Percentiles rank a stretch among this genome's conserved stretches.
phyloP scores from a whole-genome alignment of 1,139 yeast species.

The Debaryomycetaceae sp. region DNA sequence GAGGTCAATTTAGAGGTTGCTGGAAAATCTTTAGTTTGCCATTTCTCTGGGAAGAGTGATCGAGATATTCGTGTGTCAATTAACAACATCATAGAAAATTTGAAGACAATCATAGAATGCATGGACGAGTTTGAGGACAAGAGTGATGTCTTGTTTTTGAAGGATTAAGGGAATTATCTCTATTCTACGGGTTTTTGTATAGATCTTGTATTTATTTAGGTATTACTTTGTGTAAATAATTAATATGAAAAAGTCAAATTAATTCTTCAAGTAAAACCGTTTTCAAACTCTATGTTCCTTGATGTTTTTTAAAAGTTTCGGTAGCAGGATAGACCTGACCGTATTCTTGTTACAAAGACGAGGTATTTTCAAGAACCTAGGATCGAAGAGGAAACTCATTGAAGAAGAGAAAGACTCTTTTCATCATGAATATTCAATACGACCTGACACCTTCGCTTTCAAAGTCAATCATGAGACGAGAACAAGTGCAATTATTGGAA shows the following conservation, averaged over 20 bases:
- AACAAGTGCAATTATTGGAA: neutral
- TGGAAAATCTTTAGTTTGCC: conserved; percentile 30
- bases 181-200: no score
- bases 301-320: no score
- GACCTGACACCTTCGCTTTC: conserved; percentile 49
- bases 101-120: conserved; percentile 65
- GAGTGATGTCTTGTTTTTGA: conserved; percentile 15
- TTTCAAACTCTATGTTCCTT: no score
- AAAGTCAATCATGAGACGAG: conserved; percentile 24
- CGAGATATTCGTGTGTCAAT: conserved; percentile 69
- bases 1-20: conserved; percentile 37
- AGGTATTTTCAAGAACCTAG: conserved; percentile 20
- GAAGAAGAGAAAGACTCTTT: conserved; percentile 19
- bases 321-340: no score
- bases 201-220: neutral
- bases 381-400: conserved; percentile 16
- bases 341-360: conserved; percentile 3
- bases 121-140: conserved; percentile 57
- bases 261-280: no score
- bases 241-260: neutral
- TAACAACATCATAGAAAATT: conserved; percentile 61
- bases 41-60: conserved; percentile 56
- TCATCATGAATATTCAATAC: conserved; percentile 45
- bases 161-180: no score
- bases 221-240: conserved; percentile 1